These are phyloP conservation scores for Astragalus membranaceus DNA, from an alignment of 306 rosid species.

Conservation along the genomic window DNA sequence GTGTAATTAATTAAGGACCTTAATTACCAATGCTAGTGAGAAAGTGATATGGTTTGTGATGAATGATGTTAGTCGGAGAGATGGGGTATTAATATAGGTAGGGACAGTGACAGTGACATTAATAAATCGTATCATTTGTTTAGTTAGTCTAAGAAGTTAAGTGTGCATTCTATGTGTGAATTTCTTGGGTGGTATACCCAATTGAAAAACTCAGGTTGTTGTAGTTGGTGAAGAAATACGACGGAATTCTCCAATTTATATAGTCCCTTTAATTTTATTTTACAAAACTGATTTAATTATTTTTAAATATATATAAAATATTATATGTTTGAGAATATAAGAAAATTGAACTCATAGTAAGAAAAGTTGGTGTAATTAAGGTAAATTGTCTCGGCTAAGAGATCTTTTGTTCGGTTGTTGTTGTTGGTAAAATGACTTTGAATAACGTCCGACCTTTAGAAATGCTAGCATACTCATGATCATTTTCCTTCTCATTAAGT, in stretches of 20 bases:
- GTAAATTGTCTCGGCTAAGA: no score
- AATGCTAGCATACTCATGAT: no score
- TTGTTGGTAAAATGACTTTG: no score
- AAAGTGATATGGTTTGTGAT: constrained; percentile 5
- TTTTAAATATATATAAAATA: neutral
- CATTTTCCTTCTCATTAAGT: no score
- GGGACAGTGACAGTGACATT: constrained; percentile 5
- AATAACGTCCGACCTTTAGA: no score
- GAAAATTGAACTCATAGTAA: neutral
- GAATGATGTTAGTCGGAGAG: neutral
- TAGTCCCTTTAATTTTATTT: neutral
- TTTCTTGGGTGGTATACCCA: constrained; percentile 58
- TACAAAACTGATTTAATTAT: neutral
- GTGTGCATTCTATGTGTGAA: neutral
- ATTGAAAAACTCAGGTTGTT: constrained; percentile 31
- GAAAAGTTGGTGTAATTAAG: neutral
- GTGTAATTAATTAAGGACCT: neutral
- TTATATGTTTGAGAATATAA: neutral
- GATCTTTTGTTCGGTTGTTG: no score
- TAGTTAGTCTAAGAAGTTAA: constrained; percentile 42
- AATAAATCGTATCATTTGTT: constrained; percentile 18
- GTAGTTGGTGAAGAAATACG: constrained; percentile 42
- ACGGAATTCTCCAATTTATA: neutral
- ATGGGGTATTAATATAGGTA: constrained; percentile 7
- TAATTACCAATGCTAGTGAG: neutral